Percentiles rank a stretch among this genome's conserved stretches.
These are phyloP conservation scores for Cyberlindnera samutprakarnensis DNA, from an alignment of 805 yeast genomes.

Conservation along the genomic window DNA sequence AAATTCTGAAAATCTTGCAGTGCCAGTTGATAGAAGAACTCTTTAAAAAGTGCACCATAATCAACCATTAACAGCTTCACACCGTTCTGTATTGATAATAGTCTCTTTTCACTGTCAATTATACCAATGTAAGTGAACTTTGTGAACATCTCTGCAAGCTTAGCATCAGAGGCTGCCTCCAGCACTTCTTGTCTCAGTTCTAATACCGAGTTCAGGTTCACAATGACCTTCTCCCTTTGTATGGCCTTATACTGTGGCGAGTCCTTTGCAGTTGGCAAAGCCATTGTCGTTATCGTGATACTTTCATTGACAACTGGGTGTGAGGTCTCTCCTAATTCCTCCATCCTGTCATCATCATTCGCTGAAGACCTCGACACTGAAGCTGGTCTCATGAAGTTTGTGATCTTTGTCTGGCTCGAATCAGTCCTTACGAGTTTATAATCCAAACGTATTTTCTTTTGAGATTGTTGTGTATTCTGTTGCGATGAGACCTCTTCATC, in stretches of 20 bases:
- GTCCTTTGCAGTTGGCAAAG: background rate
- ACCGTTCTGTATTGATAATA: conserved; percentile 81
- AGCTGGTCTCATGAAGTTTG: conserved; percentile 22
- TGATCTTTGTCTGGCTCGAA: conserved; percentile 49
- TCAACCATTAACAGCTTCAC: conserved; percentile 73
- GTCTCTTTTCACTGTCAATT: conserved; percentile 60
- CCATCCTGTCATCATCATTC: background rate
- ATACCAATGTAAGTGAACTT: conserved; percentile 74
- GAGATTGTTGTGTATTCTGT: conserved; percentile 4
- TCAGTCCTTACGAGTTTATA: conserved; percentile 68
- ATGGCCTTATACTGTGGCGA: background rate
- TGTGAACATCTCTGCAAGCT: conserved; percentile 59
- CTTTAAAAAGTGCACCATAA: conserved; percentile 60
- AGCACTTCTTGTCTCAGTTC: conserved; percentile 47
- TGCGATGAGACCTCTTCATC: conserved; percentile 4
- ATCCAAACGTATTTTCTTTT: conserved; percentile 39
- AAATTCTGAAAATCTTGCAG: conserved; percentile 74
- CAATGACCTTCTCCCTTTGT: conserved; percentile 28
- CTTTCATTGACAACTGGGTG: background rate
- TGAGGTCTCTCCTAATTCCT: background rate
- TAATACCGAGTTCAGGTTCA: conserved; percentile 52
- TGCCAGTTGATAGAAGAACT: conserved; percentile 76
- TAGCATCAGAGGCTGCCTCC: conserved; percentile 33
- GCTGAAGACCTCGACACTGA: background rate
- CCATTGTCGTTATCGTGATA: background rate